Evolutionary conservation across 352 stramenopile genomes (phyloP), one percentile per base, ranked within the genome.

Genomic region (Phytophthora macrochlamydospora): DNA sequence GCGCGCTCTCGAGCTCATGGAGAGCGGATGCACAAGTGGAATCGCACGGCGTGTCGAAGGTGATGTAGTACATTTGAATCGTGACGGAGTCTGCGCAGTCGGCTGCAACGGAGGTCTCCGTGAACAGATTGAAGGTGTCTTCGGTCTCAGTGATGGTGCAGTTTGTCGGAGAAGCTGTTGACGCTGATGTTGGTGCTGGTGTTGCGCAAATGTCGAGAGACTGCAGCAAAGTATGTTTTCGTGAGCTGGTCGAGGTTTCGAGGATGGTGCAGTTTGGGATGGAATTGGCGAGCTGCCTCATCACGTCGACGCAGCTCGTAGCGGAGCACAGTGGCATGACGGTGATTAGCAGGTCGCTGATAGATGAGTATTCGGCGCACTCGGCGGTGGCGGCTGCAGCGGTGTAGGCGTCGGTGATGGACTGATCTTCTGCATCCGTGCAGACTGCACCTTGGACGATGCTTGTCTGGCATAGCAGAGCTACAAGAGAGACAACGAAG

Each of bases 21-120:
- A 81, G 35, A 6, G 37, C 30, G 3, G 49, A 24, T 32, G 66
- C 73, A 30, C 73, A 81, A 18, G 48, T 52, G 9, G 69, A 78
- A 51, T 58, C 61, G 56, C 73, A 81, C 31, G 50, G 48, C 2
- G 73, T 73, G 48, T 69, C 55, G 56, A 81, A 75, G 37, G 57
- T 61, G 52, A 81, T 65, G 28, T 52, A 45, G 55, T 67, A 77
- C 42, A 55, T 45, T 44, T 67, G 57, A 49, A 81, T 63, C 7
- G 48, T 65, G 12, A 69, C 59, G 32, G 54, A 56, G n/a, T 29
- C 48, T 5, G 57, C 51, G 51, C 63, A 71, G 1, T 51, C 31
- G 3, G 12, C 49, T 3, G 32, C 51, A 11, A 58, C 59, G n/a
- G 63, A 52, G 7, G 57, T 43, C 24, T 56, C 38, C 28, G 60